Base-by-base conservation (phyloP, 1,139 yeast genomes). In the Saccharomycopsis crataegensis region DNA sequence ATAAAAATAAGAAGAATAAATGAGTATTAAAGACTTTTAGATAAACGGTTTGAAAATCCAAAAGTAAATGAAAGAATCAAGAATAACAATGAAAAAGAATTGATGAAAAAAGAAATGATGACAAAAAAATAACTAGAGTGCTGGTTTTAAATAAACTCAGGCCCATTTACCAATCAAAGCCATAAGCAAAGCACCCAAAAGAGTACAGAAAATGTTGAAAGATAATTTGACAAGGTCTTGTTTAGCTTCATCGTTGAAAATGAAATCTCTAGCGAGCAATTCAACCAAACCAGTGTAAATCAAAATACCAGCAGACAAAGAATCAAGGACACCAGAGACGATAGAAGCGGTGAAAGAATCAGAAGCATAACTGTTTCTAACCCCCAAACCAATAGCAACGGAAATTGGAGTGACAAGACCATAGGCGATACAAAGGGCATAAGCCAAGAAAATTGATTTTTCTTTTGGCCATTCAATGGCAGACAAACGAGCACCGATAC, bases 211-310 rank as follows among this genome's bases (percentile, higher is more conserved):
- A 6, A 73, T 70, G 8, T 61, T 55, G n/a, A 70, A 48, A 65
- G 69, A 64, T 43, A 61, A 65, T 49, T 62, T 71, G 46, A 65
- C 66, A 63, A 65, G 73, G 62, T 36, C 77, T 70, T 53, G 64
- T 64, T 70, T 65, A 51, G 84, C 83, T 62, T 81, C 82, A 55
- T 78, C 76, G 36, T 86, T 76, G 67, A 79, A 88, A 62, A 90
- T 73, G 68, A 89, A 90, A 64, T 90, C 96, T 62, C 86, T 90
- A 5, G 95, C 96, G 81, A 90, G 79, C 62, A 90, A 75, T 69
- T 90, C 96, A 16, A 89, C 90, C 56, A 89, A 71, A 61, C 95
- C 95, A 16, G 96, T 86, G 70, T 89, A 90, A 42, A 89, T 69
- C 66, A 90, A 75, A 57, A 90, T 85, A 53, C 97, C 97, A 0